Base-by-base conservation (phyloP, 2,329 filamentous ascomycete species). In the Pseudohalonectria lignicola region DNA sequence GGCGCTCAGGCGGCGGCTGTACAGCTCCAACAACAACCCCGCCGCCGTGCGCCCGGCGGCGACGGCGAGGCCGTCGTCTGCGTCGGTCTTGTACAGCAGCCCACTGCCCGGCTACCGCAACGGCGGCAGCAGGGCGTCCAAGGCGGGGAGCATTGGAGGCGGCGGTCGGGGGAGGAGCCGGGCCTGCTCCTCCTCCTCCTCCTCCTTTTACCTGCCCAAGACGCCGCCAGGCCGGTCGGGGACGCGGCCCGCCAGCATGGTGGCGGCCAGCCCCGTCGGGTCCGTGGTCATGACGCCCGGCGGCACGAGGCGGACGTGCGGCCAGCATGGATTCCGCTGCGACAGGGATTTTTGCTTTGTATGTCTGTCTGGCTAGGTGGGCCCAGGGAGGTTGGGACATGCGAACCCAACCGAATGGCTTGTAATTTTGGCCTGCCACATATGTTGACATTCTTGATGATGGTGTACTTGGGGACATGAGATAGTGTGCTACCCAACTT, bases 301-400 rank as follows among this genome's bases (percentile, higher is more conserved):
- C 2, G 71, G 71, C 1, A 64, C 65, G 12, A 46, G 62, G 45
- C 59, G 68, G 37, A 59, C 59, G 12, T 79, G 76, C 41, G 75
- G 75, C 4, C 56, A 69, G 44, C 63, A 66, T 45, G 74, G 69
- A 11, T 78, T 70, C 49, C 57, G 55, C 13, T 79, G 75, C 43
- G 66, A 65, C 4, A 61, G 69, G 39, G 66, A 73, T 43, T 79
- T 78, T 55, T 79, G 76, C 53, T 76, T 80, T 46, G 63, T 60
- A 9, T 79, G 75, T 47, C 56, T 73, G 41, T 61, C 16, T 36
- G 36, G 35, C 13, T 21, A 33, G 20, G 2, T n/a, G 25, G 23
- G 21, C 25, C 29, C 6, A 25, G 23, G 15, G 5, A 18, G 7
- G 12, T 34, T 11, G 12, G 21, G n/a, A n/a, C n/a, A n/a, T 18